These are phyloP conservation scores for Pterocarpus macrocarpus DNA, from an alignment of 306 rosid species.

Conservation along the genomic window DNA sequence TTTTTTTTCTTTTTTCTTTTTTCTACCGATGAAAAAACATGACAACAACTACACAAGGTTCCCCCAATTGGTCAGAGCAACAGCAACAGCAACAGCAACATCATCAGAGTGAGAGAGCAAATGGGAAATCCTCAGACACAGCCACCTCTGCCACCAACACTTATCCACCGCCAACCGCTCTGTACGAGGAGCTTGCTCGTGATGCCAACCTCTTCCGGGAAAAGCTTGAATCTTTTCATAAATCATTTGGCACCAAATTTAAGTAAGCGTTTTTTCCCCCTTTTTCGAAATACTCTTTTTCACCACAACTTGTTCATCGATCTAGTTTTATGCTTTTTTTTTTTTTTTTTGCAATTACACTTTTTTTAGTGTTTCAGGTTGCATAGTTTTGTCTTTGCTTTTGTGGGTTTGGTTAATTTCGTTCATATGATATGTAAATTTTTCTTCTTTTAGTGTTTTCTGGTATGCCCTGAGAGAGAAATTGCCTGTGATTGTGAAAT, in stretches of 20 bases:
- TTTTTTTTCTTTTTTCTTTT: neutral
- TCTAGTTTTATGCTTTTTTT: neutral
- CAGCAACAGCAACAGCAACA: constrained; percentile 1
- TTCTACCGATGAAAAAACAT: constrained; percentile 7
- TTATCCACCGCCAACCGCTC: constrained; percentile 71
- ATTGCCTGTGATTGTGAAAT: constrained; percentile 25
- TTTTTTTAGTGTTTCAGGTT: neutral
- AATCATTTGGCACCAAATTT: constrained; percentile 59
- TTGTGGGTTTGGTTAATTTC: constrained; percentile 33
- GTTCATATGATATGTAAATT: neutral
- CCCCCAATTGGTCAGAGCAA: constrained; percentile 41
- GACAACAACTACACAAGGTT: constrained; percentile 40
- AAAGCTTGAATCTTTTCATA: constrained; percentile 76
- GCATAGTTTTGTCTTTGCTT: neutral
- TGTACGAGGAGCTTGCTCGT: constrained; percentile 60
- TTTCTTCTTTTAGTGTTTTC: constrained; percentile 14
- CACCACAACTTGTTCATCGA: neutral
- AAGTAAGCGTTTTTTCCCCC: constrained; percentile 45
- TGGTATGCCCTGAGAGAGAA: constrained; percentile 1
- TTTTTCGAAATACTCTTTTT: neutral
- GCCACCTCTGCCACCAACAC: constrained; percentile 25
- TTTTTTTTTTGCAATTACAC: neutral
- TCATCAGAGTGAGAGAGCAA: constrained; percentile 1
- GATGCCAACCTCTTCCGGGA: constrained; percentile 68
- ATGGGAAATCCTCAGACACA: constrained; percentile 46